Evolutionary conservation across 805 yeast genomes (phyloP).

Genomic region (Saccharomycopsis sp.): DNA sequence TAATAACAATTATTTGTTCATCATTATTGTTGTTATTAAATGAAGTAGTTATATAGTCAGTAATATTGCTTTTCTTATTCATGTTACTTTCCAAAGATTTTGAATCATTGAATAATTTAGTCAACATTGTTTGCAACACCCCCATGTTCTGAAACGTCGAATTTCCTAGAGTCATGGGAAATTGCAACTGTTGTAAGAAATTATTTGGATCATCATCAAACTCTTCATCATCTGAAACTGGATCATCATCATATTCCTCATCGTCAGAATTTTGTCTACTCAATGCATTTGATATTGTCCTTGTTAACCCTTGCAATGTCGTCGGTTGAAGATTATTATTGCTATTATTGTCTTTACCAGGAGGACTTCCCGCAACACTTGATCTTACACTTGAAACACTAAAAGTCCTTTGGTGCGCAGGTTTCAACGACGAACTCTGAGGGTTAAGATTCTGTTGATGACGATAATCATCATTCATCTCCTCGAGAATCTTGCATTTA

Average conservation of each 20-base stretch:
- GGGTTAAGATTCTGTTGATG: conserved; percentile 3
- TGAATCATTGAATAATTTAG: conserved; percentile 9
- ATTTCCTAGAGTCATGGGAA: conserved; percentile 17
- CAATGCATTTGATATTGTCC: conserved; percentile 16
- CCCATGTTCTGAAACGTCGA: conserved; percentile 9
- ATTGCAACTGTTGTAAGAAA: conserved; percentile 7
- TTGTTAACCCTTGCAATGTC: conserved; percentile 9
- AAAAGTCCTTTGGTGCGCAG: conserved; percentile 10
- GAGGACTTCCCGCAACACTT: conserved; percentile 8
- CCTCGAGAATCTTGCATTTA: conserved; percentile 17
- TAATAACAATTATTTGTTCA: conserved; percentile 6
- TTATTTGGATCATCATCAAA: conserved; percentile 11
- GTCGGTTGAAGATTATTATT: conserved; percentile 5
- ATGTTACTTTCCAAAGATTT: conserved; percentile 1
- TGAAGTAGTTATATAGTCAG: neutral
- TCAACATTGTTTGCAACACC: conserved; percentile 9
- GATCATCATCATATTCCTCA: conserved; percentile 6
- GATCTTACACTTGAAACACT: conserved; percentile 10
- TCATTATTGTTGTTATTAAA: neutral
- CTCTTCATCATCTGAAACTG: conserved; percentile 6
- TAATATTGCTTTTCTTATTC: no score
- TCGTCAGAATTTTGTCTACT: conserved; percentile 20
- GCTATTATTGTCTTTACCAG: neutral
- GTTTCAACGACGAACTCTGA: neutral
- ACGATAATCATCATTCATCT: conserved; percentile 8